Base-by-base conservation (phyloP, 208 protist genomes). In the Trypanosoma avium region DNA sequence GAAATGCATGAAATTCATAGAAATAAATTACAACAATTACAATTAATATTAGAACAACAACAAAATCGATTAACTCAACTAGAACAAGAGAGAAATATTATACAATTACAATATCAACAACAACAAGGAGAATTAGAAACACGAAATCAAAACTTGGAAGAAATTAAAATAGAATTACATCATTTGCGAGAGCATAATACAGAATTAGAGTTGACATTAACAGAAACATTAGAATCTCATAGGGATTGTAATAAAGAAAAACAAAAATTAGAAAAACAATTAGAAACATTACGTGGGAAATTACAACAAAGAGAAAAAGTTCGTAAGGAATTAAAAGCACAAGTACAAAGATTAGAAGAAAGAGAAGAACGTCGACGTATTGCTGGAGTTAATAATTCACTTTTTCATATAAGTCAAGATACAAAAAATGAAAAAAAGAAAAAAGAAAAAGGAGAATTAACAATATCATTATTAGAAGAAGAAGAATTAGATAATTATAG, bases 1-100 rank as follows among this genome's bases (percentile, higher is more conserved):
- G 58, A 68, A 36, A 67, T 78, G 67, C 50, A 36, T 1, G 43
- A 32, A 15, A 63, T 76, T 27, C 64, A 82, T 29, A 43, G 56
- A 7, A 42, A 43, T 9, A 62, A 67, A 13, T 33, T 74, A 9
- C 55, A 74, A 43, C 46, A 60, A 60, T 12, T 67, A 30, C 60
- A 61, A 32, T 26, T 47, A 27, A 52, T 9, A 29, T 29, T 33
- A 32, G 43, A 69, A 56, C 33, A 61, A 1, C 36, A 38, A 35
- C 43, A 47, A 4, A 26, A 57, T 19, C 22, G 47, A 24, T 56
- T 24, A 40, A 46, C 48, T 12, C 10, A 13, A 22, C 66, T 58
- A 3, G 35, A 29, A 32, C 35, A 50, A 17, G 46, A 48, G 26
- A 33, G 19, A 19, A 32, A 52, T 1, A 40, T 15, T 0, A 46